A percentile compares a stretch with the other conserved stretches of the same genome.
Conservation (phyloP, 371 early-diverging fungal genomes). For the Actinomucor elegans region DNA sequence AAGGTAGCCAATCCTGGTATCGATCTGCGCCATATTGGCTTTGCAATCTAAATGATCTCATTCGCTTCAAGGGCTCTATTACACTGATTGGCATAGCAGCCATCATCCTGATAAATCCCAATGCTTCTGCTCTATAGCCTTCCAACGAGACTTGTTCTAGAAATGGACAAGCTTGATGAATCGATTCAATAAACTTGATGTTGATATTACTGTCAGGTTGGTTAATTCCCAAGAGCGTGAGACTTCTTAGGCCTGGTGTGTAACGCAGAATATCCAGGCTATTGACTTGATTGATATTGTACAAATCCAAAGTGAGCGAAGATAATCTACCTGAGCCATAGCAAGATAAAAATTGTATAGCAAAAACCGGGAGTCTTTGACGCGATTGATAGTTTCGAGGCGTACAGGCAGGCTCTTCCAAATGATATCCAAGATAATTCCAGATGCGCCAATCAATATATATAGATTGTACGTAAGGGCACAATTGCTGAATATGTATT, state of each 20-base stretch:
- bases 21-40: slow-evolving; percentile 12
- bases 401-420: neutral
- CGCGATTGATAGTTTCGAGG: slow-evolving; percentile 6
- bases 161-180: neutral
- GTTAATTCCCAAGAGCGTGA: slow-evolving; percentile 16
- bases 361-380: neutral
- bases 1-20: slow-evolving; percentile 16
- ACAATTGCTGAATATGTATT: neutral
- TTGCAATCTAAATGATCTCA: slow-evolving; percentile 8
- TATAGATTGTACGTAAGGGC: slow-evolving; percentile 11
- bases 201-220: slow-evolving; percentile 2
- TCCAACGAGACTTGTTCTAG: slow-evolving; percentile 3
- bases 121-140: slow-evolving; percentile 1
- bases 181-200: slow-evolving; percentile 6
- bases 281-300: neutral
- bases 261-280: neutral
- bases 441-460: slow-evolving; percentile 16
- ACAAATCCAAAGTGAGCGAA: slow-evolving; percentile 7
- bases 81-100: no score
- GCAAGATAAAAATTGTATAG: slow-evolving; percentile 1
- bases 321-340: slow-evolving; percentile 8
- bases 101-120: neutral
- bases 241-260: slow-evolving; percentile 12
- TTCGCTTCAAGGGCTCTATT: neutral
- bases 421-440: slow-evolving; percentile 5